These are phyloP conservation scores for Ploettnerulaceae sp. DNA, from an alignment of 2,329 filamentous ascomycete genomes.

Conservation along the genomic window DNA sequence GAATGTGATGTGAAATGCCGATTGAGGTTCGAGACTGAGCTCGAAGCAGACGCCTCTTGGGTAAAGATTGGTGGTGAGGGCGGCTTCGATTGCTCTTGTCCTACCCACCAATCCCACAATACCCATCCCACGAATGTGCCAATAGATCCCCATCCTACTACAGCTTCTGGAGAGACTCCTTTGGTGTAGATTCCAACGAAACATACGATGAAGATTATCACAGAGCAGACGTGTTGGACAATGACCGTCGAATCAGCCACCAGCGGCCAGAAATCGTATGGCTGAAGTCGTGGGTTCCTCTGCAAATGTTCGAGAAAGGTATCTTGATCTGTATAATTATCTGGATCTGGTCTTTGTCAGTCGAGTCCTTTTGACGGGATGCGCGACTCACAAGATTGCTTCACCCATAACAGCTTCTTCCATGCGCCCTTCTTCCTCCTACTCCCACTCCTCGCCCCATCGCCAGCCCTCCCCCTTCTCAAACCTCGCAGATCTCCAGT, in stretches of 20 bases:
- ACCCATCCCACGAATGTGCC: conserved; percentile 85
- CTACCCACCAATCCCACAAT: conserved; percentile 87
- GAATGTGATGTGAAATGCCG: conserved; percentile 27
- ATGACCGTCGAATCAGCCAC: conserved; percentile 95
- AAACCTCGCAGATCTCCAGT: conserved; percentile 17
- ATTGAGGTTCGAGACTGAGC: conserved; percentile 28
- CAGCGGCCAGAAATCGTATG: conserved; percentile 97
- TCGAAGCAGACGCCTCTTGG: conserved; percentile 30
- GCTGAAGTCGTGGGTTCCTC: conserved; percentile 85
- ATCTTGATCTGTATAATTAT: conserved; percentile 96
- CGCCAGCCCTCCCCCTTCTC: conserved; percentile 27
- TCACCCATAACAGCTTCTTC: conserved; percentile 98
- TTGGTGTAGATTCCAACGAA: conserved; percentile 88
- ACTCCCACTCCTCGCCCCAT: conserved; percentile 44
- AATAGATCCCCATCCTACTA: conserved; percentile 79
- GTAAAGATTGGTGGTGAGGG: conserved; percentile 16
- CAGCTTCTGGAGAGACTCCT: conserved; percentile 80
- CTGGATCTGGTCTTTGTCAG: conserved; percentile 64
- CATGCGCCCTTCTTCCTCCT: conserved; percentile 67
- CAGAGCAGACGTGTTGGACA: conserved; percentile 92
- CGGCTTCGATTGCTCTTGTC: conserved; percentile 51
- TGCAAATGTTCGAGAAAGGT: conserved; percentile 96
- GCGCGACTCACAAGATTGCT: conserved; percentile 70
- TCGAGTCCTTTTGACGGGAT: conserved; percentile 5
- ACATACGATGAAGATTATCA: conserved; percentile 89